These are phyloP conservation scores for Acacia confusa DNA, from an alignment of 306 rosid species.

Conservation along the genomic window DNA sequence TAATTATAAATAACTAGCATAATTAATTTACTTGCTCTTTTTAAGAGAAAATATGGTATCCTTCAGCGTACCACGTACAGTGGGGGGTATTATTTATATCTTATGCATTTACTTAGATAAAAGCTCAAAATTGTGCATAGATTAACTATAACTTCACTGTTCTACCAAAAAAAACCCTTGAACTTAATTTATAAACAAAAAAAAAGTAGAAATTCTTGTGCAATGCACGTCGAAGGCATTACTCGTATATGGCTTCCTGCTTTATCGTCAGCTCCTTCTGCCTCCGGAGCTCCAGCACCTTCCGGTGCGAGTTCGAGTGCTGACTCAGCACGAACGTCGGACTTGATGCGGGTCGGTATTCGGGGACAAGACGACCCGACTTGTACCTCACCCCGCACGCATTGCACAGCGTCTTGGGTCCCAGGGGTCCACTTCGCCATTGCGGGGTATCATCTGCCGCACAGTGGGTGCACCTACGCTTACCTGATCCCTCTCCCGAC, in stretches of 20 bases:
- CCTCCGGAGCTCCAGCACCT: conserved; percentile 73
- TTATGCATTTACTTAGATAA: too few relatives aligned
- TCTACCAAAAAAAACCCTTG: too few relatives aligned
- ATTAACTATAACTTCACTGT: too few relatives aligned
- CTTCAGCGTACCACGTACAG: too few relatives aligned
- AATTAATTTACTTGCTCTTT: too few relatives aligned
- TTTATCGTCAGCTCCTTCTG: conserved; percentile 47
- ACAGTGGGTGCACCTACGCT: conserved; percentile 65
- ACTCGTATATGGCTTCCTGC: conserved; percentile 16
- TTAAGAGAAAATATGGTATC: too few relatives aligned
- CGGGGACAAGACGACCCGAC: conserved; percentile 68
- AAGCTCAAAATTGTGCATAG: too few relatives aligned
- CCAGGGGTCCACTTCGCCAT: conserved; percentile 70
- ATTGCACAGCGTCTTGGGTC: conserved; percentile 65
- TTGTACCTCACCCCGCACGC: conserved; percentile 72
- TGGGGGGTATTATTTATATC: too few relatives aligned
- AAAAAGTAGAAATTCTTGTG: too few relatives aligned
- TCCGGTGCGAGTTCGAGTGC: conserved; percentile 84
- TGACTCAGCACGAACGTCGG: conserved; percentile 66
- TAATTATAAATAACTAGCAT: too few relatives aligned
- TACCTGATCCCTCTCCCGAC: conserved; percentile 3
- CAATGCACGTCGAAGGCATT: not conserved
- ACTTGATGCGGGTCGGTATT: conserved; percentile 71
- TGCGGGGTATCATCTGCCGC: conserved; percentile 72
- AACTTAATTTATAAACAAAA: too few relatives aligned